Base-by-base conservation (phyloP, 2,329 filamentous ascomycete species). In the Magnaporthiopsis poae region DNA sequence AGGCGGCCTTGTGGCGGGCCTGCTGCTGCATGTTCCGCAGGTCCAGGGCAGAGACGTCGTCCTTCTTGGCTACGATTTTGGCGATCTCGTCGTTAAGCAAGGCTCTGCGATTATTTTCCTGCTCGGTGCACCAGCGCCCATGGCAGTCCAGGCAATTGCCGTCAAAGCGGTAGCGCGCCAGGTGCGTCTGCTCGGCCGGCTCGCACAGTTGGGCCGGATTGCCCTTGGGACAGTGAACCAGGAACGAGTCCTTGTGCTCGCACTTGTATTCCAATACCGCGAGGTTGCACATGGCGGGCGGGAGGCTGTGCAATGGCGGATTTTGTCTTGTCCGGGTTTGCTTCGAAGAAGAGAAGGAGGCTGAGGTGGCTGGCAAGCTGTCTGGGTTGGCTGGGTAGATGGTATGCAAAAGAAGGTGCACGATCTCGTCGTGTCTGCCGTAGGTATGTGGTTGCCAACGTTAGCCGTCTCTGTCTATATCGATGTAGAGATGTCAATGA, bases 251-350 rank as follows among this genome's bases (percentile, higher is more conserved):
- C 56, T 60, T 65, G 63, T 65, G 63, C 31, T n/a, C 12, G 33
- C 63, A 65, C 63, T n/a, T 29, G 56, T 65, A 60, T 4, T 5
- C 7, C 27, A 65, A 4, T 21, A 65, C 13, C 31, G 52, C 63
- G 63, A 65, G 31, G 56, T 65, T 65, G 25, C 63, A 65, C 63
- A 65, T 65, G 52, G 46, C 31, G 61, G 33, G 18, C 27, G 31
- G 25, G n/a, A 7, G 9, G 59, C 12, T 25, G 39, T 27, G 7
- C 11, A 35, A 7, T 35, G 46, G 18, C 21, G 8, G 46, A 52
- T 52, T 5, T 8, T 7, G 46, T 52, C 3, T 3, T 52, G 21
- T 7, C 0, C 18, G 18, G 18, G 5, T 8, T n/a, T 52, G 21
- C 46, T 52, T 7, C 11, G 46, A 8, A 56, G 5, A 56, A 25